Conservation (phyloP, 1,284 basidiomycete genomes). For the Pascua sp. region DNA sequence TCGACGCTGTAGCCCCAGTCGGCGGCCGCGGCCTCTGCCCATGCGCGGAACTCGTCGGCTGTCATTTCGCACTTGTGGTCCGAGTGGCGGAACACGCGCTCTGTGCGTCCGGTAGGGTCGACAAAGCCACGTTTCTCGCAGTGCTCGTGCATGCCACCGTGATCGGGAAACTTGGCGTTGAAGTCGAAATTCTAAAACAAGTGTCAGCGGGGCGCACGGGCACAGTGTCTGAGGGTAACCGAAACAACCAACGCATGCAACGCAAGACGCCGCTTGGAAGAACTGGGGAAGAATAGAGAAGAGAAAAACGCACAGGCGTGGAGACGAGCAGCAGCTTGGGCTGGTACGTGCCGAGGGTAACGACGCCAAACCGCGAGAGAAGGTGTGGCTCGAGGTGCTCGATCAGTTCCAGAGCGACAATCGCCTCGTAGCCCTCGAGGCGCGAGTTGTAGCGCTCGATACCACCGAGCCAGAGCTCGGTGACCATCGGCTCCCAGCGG, state of each 20-base stretch:
- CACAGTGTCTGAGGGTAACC: neutral
- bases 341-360: slow-evolving; percentile 76
- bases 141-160: slow-evolving; percentile 53
- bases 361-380: slow-evolving; percentile 72
- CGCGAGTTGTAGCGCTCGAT: slow-evolving; percentile 70
- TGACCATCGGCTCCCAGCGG: slow-evolving; percentile 71
- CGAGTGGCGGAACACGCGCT: slow-evolving; percentile 59
- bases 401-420: slow-evolving; percentile 85
- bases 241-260: too few relatives aligned
- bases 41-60: slow-evolving; percentile 66
- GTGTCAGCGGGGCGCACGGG: slow-evolving; percentile 1
- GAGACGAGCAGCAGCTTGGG: slow-evolving; percentile 77
- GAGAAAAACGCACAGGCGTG: slow-evolving; percentile 58
- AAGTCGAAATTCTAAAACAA: slow-evolving; percentile 54
- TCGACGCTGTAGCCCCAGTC: slow-evolving; percentile 63
- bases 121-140: slow-evolving; percentile 55
- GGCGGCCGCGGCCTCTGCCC: slow-evolving; percentile 60
- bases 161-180: slow-evolving; percentile 76
- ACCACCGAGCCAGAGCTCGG: slow-evolving; percentile 76
- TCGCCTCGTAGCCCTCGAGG: slow-evolving; percentile 72
- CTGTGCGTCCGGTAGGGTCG: slow-evolving; percentile 72
- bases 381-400: slow-evolving; percentile 75
- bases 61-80: slow-evolving; percentile 97
- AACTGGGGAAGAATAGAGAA: neutral
- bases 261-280: neutral